Conservation (phyloP, 345 rosid species). For the Gossypium raimondii region DNA sequence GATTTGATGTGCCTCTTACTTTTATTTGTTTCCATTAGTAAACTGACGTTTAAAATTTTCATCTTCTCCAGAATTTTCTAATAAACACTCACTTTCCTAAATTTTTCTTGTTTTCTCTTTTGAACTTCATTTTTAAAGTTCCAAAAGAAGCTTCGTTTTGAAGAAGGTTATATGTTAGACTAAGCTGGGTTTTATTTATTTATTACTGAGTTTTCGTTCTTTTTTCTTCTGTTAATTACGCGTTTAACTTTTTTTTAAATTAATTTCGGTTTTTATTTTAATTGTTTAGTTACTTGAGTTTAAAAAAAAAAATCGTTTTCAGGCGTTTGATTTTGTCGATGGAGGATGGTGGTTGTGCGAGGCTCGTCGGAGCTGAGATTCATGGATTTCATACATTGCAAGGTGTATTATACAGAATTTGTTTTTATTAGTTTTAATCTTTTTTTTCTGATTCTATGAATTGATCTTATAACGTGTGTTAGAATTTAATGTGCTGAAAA, state of each 20-base stretch:
- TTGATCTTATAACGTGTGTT: not conserved
- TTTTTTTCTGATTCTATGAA: not conserved
- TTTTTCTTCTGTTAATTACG: not conserved
- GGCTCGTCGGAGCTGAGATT: slow-evolving; percentile 67
- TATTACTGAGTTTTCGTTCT: too few species aligned
- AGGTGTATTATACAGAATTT: slow-evolving; percentile 34
- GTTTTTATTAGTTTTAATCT: not conserved
- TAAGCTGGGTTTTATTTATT: not conserved
- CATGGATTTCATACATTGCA: slow-evolving; percentile 76
- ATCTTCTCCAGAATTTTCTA: not conserved
- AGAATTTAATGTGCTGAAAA: not conserved
- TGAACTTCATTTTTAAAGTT: not conserved
- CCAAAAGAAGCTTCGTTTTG: not conserved
- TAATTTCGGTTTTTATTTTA: not conserved
- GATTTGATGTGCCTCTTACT: too few species aligned
- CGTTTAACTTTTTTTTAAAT: not conserved
- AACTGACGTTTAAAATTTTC: too few species aligned
- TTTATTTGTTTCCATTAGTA: too few species aligned
- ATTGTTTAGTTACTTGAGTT: not conserved
- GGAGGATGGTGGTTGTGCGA: slow-evolving; percentile 34
- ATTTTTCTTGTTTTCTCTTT: not conserved
- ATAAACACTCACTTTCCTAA: not conserved
- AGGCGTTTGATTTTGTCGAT: slow-evolving; percentile 17
- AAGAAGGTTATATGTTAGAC: not conserved
- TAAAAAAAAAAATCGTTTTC: not conserved